Percentiles rank a stretch among this genome's conserved stretches.
phyloP scores from a whole-genome alignment of 78 protist genomes.

The Protostelium mycophagum region DNA sequence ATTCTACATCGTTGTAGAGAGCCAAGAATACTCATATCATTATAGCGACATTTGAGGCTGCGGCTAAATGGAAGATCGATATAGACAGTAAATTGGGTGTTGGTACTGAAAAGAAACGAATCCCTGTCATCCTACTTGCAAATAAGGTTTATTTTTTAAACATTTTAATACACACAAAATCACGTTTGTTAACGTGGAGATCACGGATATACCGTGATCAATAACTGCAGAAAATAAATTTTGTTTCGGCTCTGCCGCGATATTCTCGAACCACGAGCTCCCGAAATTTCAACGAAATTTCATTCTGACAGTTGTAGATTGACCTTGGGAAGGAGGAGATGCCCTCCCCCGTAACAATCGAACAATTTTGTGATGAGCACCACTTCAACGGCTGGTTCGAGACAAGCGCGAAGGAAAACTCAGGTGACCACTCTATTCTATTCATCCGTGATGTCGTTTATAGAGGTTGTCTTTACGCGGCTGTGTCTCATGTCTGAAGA shows the following conservation, averaged over 20 bases:
- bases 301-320: slow-evolving; percentile 20
- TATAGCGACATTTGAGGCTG: slow-evolving; percentile 78
- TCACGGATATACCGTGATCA: background rate
- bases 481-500: no score
- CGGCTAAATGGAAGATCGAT: slow-evolving; percentile 88
- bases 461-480: no score
- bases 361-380: slow-evolving; percentile 71
- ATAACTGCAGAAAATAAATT: background rate
- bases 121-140: slow-evolving; percentile 91
- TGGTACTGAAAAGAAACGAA: slow-evolving; percentile 42
- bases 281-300: background rate
- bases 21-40: slow-evolving; percentile 36
- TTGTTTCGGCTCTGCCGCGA: no score
- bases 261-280: no score
- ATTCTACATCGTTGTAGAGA: slow-evolving; percentile 69
- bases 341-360: slow-evolving; percentile 6
- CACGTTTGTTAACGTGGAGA: background rate
- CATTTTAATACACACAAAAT: slow-evolving; percentile 10
- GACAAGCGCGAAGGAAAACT: slow-evolving; percentile 83
- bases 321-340: slow-evolving; percentile 43
- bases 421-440: no score
- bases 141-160: slow-evolving; percentile 65
- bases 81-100: slow-evolving; percentile 71
- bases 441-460: background rate
- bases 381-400: slow-evolving; percentile 84